phyloP scores from a whole-genome alignment of 2,329 filamentous ascomycete genomes.

The Pleomassaria siparia region DNA sequence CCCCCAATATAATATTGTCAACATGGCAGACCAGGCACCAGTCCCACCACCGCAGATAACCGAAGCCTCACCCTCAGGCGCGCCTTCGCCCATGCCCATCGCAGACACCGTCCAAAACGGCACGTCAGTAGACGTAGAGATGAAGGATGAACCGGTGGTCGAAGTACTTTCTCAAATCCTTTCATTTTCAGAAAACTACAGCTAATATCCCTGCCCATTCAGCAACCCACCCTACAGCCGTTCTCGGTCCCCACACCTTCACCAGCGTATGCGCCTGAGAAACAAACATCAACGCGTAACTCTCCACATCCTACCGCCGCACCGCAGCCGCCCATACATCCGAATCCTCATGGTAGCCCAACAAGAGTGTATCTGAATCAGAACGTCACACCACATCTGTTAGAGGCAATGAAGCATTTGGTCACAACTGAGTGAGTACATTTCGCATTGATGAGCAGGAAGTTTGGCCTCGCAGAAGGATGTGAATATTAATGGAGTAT shows the following conservation, averaged over 20 bases:
- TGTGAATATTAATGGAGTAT: neutral
- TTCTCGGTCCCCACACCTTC: conserved; percentile 3
- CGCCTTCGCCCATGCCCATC: neutral
- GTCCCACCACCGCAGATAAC: conserved; percentile 16
- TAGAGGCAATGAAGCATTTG: conserved; percentile 56
- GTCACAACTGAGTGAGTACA: conserved; percentile 46
- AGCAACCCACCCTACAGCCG: conserved; percentile 8
- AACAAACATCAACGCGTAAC: conserved; percentile 33
- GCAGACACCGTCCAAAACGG: conserved; percentile 23
- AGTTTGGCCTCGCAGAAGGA: neutral
- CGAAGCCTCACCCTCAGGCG: conserved; percentile 14
- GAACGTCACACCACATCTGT: conserved; percentile 52
- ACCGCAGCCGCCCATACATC: conserved; percentile 32
- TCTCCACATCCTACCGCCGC: conserved; percentile 35
- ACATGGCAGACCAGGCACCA: conserved; percentile 23
- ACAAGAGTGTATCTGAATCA: conserved; percentile 53
- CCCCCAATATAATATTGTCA: conserved; percentile 1
- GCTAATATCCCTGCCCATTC: conserved; percentile 14
- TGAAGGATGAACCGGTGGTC: conserved; percentile 24
- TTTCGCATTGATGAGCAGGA: neutral
- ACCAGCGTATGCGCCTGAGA: conserved; percentile 7
- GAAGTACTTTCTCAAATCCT: conserved; percentile 7
- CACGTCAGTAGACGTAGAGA: conserved; percentile 29
- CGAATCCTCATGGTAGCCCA: conserved; percentile 51
- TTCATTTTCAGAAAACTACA: neutral